Conservation (phyloP, 1,139 yeast genomes). For the Magnusiomyces suaveolens region DNA sequence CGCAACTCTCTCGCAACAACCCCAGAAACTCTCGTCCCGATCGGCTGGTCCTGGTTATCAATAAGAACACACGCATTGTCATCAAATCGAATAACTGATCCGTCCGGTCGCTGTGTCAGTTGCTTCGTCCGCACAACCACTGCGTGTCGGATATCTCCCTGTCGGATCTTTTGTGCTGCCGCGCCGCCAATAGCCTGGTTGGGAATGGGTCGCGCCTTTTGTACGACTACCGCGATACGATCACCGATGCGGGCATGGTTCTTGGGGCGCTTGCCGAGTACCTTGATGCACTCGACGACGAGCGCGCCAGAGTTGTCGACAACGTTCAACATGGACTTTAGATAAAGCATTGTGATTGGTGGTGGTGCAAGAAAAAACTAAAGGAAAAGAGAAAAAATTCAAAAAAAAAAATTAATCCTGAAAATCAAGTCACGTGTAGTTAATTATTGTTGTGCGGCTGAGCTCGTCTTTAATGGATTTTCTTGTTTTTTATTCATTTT, state of each 20-base stretch:
- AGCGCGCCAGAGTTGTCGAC: slow-evolving; percentile 95
- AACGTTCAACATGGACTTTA: slow-evolving; percentile 80
- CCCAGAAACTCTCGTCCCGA: slow-evolving; percentile 87
- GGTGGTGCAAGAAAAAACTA: neutral
- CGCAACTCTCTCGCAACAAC: slow-evolving; percentile 89
- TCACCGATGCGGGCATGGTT: slow-evolving; percentile 72
- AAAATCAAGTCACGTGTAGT: no score
- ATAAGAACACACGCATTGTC: slow-evolving; percentile 95
- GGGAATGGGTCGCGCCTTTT: slow-evolving; percentile 76
- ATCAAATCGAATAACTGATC: slow-evolving; percentile 77
- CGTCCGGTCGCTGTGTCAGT: slow-evolving; percentile 76
- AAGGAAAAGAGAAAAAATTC: neutral
- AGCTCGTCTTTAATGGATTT: no score
- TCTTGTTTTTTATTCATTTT: no score
- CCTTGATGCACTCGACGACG: slow-evolving; percentile 92
- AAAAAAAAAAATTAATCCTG: no score
- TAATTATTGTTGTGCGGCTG: no score
- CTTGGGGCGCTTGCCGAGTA: slow-evolving; percentile 76
- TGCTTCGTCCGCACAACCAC: slow-evolving; percentile 90
- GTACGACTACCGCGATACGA: slow-evolving; percentile 87
- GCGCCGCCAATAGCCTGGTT: slow-evolving; percentile 35
- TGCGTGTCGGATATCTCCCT: slow-evolving; percentile 94
- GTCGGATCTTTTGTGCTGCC: slow-evolving; percentile 64
- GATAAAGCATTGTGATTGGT: slow-evolving; percentile 53
- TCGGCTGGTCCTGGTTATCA: slow-evolving; percentile 85